These are phyloP conservation scores for Pontederia crassipes DNA, from an alignment of 176 grass and related monocot species.

Conservation along the genomic window DNA sequence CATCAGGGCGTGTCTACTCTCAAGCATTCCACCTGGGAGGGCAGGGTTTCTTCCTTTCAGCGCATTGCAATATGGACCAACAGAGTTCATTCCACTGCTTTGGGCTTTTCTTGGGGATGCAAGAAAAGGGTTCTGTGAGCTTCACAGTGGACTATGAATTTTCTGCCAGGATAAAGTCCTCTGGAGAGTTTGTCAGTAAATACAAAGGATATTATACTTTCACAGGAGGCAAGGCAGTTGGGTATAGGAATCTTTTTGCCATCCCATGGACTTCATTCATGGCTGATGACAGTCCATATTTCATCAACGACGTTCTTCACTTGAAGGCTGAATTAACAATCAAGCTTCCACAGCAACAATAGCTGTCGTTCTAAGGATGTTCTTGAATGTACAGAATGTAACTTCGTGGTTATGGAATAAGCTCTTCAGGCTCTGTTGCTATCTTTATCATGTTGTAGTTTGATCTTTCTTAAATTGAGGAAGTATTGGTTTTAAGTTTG, in stretches of 20 bases:
- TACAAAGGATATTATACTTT: conserved; percentile 11
- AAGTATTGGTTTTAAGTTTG: too few relatives aligned
- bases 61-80: conserved; percentile 11
- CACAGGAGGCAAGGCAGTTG: conserved; percentile 4
- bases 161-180: conserved; percentile 3
- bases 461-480: too few relatives aligned
- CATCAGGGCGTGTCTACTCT: conserved; percentile 10
- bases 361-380: background rate
- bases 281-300: conserved; percentile 5
- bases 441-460: too few relatives aligned
- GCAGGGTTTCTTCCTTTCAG: conserved; percentile 15
- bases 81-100: conserved; percentile 15
- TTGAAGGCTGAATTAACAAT: conserved; percentile 19
- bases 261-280: conserved; percentile 16
- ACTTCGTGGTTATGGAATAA: too few relatives aligned
- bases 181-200: conserved; percentile 6
- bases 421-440: too few relatives aligned
- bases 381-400: too few relatives aligned
- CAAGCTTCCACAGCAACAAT: background rate
- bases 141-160: conserved; percentile 12
- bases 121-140: conserved; percentile 18
- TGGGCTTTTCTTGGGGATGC: conserved; percentile 18
- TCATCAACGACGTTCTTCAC: conserved; percentile 18
- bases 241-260: conserved; percentile 10
- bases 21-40: conserved; percentile 15